Conservation (phyloP, 805 yeast species). For the Phaffomyces antillensis region DNA sequence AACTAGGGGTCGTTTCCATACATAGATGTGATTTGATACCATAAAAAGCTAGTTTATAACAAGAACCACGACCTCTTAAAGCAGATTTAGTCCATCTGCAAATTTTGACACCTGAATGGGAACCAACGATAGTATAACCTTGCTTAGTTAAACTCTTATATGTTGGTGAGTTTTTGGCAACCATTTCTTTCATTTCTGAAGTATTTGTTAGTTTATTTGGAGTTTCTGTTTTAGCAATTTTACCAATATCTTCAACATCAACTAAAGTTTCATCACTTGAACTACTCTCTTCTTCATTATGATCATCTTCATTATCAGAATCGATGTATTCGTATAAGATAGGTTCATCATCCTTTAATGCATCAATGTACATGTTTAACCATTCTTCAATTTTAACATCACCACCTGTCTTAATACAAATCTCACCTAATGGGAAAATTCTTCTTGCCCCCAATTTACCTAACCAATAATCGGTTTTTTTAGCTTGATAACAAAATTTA, state of each 20-base stretch:
- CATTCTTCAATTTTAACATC: constrained; percentile 57
- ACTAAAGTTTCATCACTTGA: constrained; percentile 41
- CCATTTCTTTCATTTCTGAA: constrained; percentile 63
- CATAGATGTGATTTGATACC: constrained; percentile 88
- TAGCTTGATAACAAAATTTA: constrained; percentile 83
- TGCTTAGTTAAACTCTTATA: constrained; percentile 83
- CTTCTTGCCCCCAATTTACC: constrained; percentile 84
- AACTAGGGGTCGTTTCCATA: constrained; percentile 92
- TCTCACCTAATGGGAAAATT: constrained; percentile 73
- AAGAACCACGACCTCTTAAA: constrained; percentile 86
- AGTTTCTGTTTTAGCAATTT: constrained; percentile 17
- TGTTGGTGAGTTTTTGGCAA: constrained; percentile 83
- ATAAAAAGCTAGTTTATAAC: constrained; percentile 87
- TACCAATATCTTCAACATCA: constrained; percentile 89
- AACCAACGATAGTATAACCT: constrained; percentile 88
- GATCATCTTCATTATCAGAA: constrained; percentile 43
- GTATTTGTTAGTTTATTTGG: constrained; percentile 7
- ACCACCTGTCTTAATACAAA: constrained; percentile 71
- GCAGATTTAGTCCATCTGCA: constrained; percentile 97
- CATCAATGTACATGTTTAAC: constrained; percentile 51
- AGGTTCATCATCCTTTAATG: constrained; percentile 67
- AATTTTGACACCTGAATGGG: constrained; percentile 91
- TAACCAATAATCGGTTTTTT: constrained; percentile 62
- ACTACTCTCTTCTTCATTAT: constrained; percentile 28
- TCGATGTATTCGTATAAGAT: constrained; percentile 52